Conservation (phyloP, 108 stramenopile species). For the Cyclotella cryptica region DNA sequence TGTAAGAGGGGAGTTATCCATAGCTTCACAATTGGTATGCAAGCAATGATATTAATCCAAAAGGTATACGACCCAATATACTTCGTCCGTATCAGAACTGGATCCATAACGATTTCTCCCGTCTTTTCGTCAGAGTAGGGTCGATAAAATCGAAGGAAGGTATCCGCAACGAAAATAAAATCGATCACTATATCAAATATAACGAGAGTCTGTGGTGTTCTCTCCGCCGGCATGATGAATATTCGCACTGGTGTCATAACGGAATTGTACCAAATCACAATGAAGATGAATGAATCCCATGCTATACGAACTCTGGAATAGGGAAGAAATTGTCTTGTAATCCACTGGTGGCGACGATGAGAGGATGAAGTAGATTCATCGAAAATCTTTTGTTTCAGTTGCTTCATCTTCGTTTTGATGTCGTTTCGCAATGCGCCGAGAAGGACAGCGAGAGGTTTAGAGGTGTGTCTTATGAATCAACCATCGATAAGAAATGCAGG, state of each 20-base stretch:
- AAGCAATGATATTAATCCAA: slow-evolving; percentile 47
- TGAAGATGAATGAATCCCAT: slow-evolving; percentile 57
- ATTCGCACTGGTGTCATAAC: slow-evolving; percentile 54
- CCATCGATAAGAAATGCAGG: too few relatives aligned
- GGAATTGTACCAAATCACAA: slow-evolving; percentile 59
- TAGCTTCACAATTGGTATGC: slow-evolving; percentile 49
- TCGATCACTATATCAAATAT: slow-evolving; percentile 48
- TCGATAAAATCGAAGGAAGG: slow-evolving; percentile 37
- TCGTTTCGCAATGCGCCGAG: too few relatives aligned
- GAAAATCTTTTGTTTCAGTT: too few relatives aligned
- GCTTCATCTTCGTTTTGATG: too few relatives aligned
- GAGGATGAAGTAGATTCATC: background rate
- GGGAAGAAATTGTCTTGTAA: slow-evolving; percentile 35
- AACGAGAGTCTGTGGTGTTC: slow-evolving; percentile 29
- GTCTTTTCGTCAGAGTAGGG: slow-evolving; percentile 56
- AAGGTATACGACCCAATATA: slow-evolving; percentile 42
- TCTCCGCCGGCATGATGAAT: slow-evolving; percentile 41
- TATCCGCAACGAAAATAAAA: slow-evolving; percentile 56
- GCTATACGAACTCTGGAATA: slow-evolving; percentile 36
- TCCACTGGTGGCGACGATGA: background rate
- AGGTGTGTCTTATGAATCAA: too few relatives aligned
- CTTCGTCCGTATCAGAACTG: slow-evolving; percentile 20
- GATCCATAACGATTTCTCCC: slow-evolving; percentile 44
- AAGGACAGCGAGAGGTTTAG: too few relatives aligned
- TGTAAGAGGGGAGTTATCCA: slow-evolving; percentile 30